These are phyloP conservation scores for Fimicolochytrium jonesii DNA, from an alignment of 192 early-diverging fungal genomes.

Conservation along the genomic window DNA sequence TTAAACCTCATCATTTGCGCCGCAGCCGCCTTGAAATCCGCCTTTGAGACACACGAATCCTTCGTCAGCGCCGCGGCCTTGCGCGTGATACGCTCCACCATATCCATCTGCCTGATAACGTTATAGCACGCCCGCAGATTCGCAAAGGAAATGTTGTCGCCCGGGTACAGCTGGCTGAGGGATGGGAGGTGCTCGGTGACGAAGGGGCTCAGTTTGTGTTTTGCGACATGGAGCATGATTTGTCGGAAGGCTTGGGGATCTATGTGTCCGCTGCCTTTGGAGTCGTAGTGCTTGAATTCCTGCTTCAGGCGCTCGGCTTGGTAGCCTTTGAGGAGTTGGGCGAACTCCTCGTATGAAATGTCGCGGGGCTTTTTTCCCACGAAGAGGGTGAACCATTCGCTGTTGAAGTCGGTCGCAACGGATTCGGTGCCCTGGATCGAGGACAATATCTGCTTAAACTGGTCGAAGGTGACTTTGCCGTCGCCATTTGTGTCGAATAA, in stretches of 20 bases:
- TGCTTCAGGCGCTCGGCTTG: conserved; percentile 66
- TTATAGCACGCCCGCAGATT: conserved; percentile 41
- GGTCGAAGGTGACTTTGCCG: conserved; percentile 60
- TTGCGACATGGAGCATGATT: conserved; percentile 58
- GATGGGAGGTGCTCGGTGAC: conserved; percentile 62
- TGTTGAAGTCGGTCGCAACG: conserved; percentile 65
- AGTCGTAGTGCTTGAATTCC: conserved; percentile 69
- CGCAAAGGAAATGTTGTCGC: conserved; percentile 60
- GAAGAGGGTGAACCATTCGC: conserved; percentile 70
- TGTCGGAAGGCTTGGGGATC: conserved; percentile 53
- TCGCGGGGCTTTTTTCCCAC: conserved; percentile 54
- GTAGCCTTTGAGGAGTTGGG: conserved; percentile 65
- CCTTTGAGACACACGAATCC: conserved; percentile 56
- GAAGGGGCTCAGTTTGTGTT: conserved; percentile 61
- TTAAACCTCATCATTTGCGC: conserved; percentile 54
- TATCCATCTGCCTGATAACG: conserved; percentile 53
- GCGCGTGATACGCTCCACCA: conserved; percentile 59
- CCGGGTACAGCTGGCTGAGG: conserved; percentile 53
- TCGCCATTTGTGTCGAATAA: conserved; percentile 58
- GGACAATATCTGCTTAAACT: conserved; percentile 62
- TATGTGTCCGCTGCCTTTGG: conserved; percentile 59
- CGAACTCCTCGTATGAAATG: conserved; percentile 65
- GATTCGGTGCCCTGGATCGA: conserved; percentile 49
- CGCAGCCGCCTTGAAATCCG: conserved; percentile 57
- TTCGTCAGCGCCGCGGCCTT: conserved; percentile 44